These are phyloP conservation scores for Raddia guianensis DNA, from an alignment of 176 grass and related monocot genomes.

Conservation along the genomic window DNA sequence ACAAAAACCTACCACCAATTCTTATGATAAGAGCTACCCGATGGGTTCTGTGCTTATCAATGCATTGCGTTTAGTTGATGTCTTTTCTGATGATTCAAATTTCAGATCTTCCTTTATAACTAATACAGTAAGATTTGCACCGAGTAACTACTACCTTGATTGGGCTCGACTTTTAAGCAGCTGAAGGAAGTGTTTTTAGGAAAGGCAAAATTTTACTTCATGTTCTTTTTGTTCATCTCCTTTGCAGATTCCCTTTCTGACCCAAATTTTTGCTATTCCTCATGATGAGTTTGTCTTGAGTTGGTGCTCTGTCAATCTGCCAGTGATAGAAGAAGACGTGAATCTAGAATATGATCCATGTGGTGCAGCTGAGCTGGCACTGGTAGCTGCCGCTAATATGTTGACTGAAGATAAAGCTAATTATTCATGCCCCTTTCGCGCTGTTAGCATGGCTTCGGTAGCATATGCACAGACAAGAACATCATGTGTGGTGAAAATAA, in stretches of 20 bases:
- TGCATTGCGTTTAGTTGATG: slow-evolving; percentile 81
- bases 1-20: slow-evolving; percentile 43
- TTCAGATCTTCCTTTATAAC: slow-evolving; percentile 91
- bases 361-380: slow-evolving; percentile 72
- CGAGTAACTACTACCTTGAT: slow-evolving; percentile 16
- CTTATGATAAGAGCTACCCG: slow-evolving; percentile 67
- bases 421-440: slow-evolving; percentile 62
- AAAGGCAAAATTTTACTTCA: slow-evolving; percentile 26
- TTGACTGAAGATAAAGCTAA: slow-evolving; percentile 62
- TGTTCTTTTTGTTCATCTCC: slow-evolving; percentile 32
- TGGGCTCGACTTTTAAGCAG: slow-evolving; percentile 31
- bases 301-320: slow-evolving; percentile 87
- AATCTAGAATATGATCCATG: slow-evolving; percentile 91
- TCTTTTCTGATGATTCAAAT: slow-evolving; percentile 98
- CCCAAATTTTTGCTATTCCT: slow-evolving; percentile 76
- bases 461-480: slow-evolving; percentile 90
- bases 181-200: background rate
- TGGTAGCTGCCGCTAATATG: slow-evolving; percentile 44
- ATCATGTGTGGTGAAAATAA: slow-evolving; percentile 95
- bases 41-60: slow-evolving; percentile 86
- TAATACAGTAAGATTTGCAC: slow-evolving; percentile 63
- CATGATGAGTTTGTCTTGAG: slow-evolving; percentile 75
- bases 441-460: slow-evolving; percentile 56
- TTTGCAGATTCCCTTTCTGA: slow-evolving; percentile 90
- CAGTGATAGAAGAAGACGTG: slow-evolving; percentile 76